Evolutionary conservation across 169 alveolate species (phyloP), one percentile per base, ranked within the genome.

Genomic region (Eimeria tenella): DNA sequence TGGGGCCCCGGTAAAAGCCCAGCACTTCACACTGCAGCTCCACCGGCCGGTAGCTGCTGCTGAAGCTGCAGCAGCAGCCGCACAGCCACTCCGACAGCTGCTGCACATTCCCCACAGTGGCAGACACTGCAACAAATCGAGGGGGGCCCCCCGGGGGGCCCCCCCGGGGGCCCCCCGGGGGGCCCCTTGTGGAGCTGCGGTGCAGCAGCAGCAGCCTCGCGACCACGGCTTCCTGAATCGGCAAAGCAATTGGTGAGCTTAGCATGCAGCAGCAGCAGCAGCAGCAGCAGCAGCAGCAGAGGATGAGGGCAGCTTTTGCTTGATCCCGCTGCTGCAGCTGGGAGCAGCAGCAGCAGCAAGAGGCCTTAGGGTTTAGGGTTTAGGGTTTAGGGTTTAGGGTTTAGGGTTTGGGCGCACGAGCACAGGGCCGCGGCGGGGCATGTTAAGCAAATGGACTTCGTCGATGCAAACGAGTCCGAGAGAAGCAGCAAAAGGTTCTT

Each of bases 11-110:
- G 77, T 3, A 68, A 23, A 13, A 68, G n/a, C 31, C n/a, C 77
- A 68, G 0, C 1, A 73, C 83, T 25, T 94, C 93, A 92, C 96
- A 93, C 58, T 96, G 96, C 84, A 98, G 95, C 42, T 98, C 99
- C 49, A 97, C 98, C 25, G 99, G 98, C 63, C 99, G 95, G 95
- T 95, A 98, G 1, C 98, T 93, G 31, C 96, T 89, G 93, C 97
- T 98, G 90, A 98, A 98, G 65, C 95, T 96, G 94, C 96, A 23
- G n/a, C 77, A 68, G 31, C 77, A 13, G 9, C 77, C 77, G 4
- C 9, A 3, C 13, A 68, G n/a, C 77, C 77, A 68, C 31, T 68
- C 31, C 13, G 77, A 11, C 9, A 68, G n/a, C 13, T 68, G 42
- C 11, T 1, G 9, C 9, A n/a, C n/a, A 68, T 68, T 68, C n/a